Base-by-base conservation (phyloP, 2,329 filamentous ascomycete genomes). In the Paraphaeosphaeria minitans region DNA sequence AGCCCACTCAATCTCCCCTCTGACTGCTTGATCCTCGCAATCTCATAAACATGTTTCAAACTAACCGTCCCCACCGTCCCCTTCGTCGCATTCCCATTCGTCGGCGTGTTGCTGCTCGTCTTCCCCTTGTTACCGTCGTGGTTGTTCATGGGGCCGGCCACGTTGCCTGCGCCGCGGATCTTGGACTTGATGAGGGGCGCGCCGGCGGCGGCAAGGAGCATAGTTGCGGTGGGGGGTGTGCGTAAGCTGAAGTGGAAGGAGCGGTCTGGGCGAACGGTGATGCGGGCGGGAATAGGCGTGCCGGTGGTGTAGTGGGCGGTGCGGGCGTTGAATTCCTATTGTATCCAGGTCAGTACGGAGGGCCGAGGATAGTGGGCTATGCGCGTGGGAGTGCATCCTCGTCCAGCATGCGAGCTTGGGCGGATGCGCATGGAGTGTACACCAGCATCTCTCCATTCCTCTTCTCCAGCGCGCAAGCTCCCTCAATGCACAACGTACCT, bases 21-120 rank as follows among this genome's bases (percentile, higher is more conserved):
- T 2, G 66, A 65, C 55, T 78, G 89, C 85, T 99, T 99, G 73
- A 99, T 96, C 83, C 92, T 93, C 65, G 95, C 95, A 78, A 99
- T 98, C 81, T 98, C 94, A 80, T 93, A 98, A 22, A 99, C 83
- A 80, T 99, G 95, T 83, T 99, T 99, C 72, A 99, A 80, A 70
- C 90, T 95, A 56, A 99, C 85, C 3, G 86, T 89, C 58, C 94
- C 95, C n/a, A 96, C 86, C 8, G 82, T 87, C 67, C 96, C 92
- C 60, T 89, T 83, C 0, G 89, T 90, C 0, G 92, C 90, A 56
- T 87, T 89, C 0, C 74, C 75, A 6, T 60, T 66, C 35, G 71
- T 77, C 49, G 75, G 74, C 35, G 61, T 67, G 39, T 54, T 71
- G 37, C 70, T 68, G 19, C 66, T 68, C 24, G 67, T 67, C 63